phyloP scores from a whole-genome alignment of 441 rosid genomes.

The Melastoma candidum region DNA sequence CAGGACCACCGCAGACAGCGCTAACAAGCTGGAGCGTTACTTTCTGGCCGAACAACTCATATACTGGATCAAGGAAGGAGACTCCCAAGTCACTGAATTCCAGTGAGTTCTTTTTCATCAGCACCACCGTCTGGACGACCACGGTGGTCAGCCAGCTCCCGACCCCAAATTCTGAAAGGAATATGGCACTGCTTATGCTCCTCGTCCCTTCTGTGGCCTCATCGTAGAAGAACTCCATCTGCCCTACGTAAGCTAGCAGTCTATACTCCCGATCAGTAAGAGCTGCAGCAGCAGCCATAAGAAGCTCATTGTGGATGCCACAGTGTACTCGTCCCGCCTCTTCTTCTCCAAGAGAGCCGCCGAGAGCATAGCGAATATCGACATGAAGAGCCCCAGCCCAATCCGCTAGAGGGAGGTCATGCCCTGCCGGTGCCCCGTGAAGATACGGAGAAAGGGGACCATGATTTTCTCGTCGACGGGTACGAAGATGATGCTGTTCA shows the following conservation, averaged over 20 bases:
- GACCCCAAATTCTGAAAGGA: constrained; percentile 54
- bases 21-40: constrained; percentile 44
- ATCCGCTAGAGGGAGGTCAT: constrained; percentile 53
- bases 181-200: constrained; percentile 72
- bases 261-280: constrained; percentile 37
- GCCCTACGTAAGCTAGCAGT: constrained; percentile 55
- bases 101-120: constrained; percentile 9
- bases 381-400: constrained; percentile 48
- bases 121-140: too few relatives aligned
- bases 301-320: constrained; percentile 22
- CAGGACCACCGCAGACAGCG: constrained; percentile 34
- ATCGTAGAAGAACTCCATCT: constrained; percentile 82
- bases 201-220: constrained; percentile 91
- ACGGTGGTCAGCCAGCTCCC: too few relatives aligned
- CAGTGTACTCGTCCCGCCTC: constrained; percentile 16
- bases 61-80: constrained; percentile 5
- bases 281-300: constrained; percentile 58
- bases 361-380: constrained; percentile 29
- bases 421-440: constrained; percentile 42
- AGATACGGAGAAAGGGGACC: constrained; percentile 48
- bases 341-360: constrained; percentile 50
- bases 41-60: constrained; percentile 4
- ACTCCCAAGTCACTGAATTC: constrained; percentile 2
- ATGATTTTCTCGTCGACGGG: constrained; percentile 68
- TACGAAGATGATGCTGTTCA: constrained; percentile 67